Conservation (phyloP, 192 early-diverging fungal species). For the Mortierella alpina region DNA sequence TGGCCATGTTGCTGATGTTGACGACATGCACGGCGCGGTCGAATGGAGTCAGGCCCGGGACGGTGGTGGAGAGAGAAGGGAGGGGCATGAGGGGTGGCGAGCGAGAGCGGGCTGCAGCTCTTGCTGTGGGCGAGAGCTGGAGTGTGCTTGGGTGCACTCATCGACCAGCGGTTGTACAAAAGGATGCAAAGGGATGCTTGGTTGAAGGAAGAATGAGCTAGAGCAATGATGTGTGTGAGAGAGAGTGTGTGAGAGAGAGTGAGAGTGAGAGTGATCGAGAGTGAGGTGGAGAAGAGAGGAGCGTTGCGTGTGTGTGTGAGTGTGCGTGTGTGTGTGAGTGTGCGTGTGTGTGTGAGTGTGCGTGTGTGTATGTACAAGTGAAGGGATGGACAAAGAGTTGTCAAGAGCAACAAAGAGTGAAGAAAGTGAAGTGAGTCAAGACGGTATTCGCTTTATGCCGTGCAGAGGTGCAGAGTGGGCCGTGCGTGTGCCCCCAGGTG, state of each 20-base stretch:
- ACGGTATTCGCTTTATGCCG: too few relatives aligned
- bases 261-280: background rate
- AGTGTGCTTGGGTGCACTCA: background rate
- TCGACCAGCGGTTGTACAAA: background rate
- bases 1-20: conserved; percentile 39
- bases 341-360: background rate
- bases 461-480: too few relatives aligned
- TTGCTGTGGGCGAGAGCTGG: conserved; percentile 18
- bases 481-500: too few relatives aligned
- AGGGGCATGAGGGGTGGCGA: conserved; percentile 32
- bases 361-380: background rate
- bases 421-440: background rate
- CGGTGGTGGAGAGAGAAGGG: conserved; percentile 23
- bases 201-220: background rate
- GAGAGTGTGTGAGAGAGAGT: background rate
- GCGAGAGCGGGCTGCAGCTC: conserved; percentile 32
- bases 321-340: background rate
- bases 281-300: background rate
- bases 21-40: conserved; percentile 47
- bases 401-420: background rate
- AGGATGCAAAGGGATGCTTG: background rate
- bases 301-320: background rate
- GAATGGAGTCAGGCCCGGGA: conserved; percentile 36
- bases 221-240: background rate
- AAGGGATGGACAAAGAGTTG: too few relatives aligned